A percentile compares a stretch with the other conserved stretches of the same genome.
These are phyloP conservation scores for Pyrenophora tritici-repentis DNA, from an alignment of 2,329 filamentous ascomycete genomes.

Conservation along the genomic window DNA sequence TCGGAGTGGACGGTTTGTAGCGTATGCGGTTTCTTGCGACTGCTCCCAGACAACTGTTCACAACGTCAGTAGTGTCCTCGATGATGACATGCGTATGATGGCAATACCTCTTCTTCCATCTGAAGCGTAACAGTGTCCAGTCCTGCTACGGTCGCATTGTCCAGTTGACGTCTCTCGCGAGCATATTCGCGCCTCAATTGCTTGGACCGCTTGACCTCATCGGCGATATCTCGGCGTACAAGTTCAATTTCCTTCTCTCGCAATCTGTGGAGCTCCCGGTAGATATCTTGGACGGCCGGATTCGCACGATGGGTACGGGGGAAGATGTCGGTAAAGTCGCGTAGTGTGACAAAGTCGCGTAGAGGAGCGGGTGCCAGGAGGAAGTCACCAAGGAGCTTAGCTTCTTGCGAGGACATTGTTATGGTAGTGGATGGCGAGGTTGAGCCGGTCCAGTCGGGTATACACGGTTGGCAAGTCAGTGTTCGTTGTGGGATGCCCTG, in stretches of 20 bases:
- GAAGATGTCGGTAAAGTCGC: constrained; percentile 78
- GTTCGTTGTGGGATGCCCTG: constrained; percentile 10
- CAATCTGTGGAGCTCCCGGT: constrained; percentile 78
- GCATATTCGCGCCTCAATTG: constrained; percentile 63
- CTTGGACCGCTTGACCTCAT: constrained; percentile 67
- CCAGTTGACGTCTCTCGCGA: constrained; percentile 58
- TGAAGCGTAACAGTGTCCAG: constrained; percentile 67
- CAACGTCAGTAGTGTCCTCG: constrained; percentile 13
- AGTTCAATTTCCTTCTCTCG: constrained; percentile 70
- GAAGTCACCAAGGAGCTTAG: constrained; percentile 75
- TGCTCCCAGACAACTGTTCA: constrained; percentile 60
- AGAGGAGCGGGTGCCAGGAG: constrained; percentile 77
- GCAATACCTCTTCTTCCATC: constrained; percentile 53
- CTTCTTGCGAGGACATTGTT: constrained; percentile 73
- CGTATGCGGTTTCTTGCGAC: constrained; percentile 61
- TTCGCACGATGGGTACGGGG: constrained; percentile 68
- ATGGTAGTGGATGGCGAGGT: constrained; percentile 1
- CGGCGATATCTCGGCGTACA: constrained; percentile 67
- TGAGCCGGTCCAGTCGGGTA: neutral
- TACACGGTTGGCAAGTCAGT: constrained; percentile 18
- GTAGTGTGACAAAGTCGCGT: constrained; percentile 72
- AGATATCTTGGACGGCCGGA: constrained; percentile 71
- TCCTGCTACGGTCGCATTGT: constrained; percentile 58
- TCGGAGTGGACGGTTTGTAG: constrained; percentile 68
- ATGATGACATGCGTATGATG: neutral